These are phyloP conservation scores for Xylaria arbuscula DNA, from an alignment of 2,329 filamentous ascomycete genomes.

Conservation along the genomic window DNA sequence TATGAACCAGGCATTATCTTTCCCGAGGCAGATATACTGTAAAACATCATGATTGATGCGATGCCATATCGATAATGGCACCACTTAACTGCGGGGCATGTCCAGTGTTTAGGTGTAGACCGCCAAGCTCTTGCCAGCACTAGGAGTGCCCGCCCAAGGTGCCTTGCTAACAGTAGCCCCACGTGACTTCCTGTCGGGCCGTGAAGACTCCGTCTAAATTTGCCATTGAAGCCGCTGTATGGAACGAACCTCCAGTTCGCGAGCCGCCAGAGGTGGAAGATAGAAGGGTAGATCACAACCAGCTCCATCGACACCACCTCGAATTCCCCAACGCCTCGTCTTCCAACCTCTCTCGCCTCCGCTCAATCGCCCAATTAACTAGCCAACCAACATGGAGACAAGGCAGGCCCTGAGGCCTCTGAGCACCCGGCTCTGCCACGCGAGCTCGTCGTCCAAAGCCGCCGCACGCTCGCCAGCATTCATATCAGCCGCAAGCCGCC, in stretches of 20 bases:
- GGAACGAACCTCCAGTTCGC: constrained; percentile 8
- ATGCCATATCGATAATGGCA: no score
- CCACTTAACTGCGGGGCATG: no score
- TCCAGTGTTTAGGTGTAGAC: no score
- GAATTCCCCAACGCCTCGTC: not conserved
- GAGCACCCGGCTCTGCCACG: constrained; percentile 26
- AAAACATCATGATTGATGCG: no score
- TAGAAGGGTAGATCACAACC: constrained; percentile 3
- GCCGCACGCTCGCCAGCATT: constrained; percentile 12
- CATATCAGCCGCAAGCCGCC: constrained; percentile 46
- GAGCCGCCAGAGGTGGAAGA: constrained; percentile 17
- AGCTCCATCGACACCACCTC: not conserved
- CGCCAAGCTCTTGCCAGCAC: no score
- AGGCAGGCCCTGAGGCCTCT: constrained; percentile 44
- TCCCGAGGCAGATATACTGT: no score
- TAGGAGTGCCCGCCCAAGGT: no score
- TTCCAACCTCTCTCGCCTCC: not conserved
- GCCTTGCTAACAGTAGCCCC: not conserved
- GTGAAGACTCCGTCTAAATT: constrained; percentile 38
- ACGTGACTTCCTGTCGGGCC: constrained; percentile 34
- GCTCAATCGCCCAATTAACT: not conserved
- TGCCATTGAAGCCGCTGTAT: constrained; percentile 22
- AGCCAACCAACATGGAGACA: constrained; percentile 44
- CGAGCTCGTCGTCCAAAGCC: constrained; percentile 11
- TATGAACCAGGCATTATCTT: no score